Base-by-base conservation (phyloP, 768 basidiomycete species). In the Lentinula aciculospora region DNA sequence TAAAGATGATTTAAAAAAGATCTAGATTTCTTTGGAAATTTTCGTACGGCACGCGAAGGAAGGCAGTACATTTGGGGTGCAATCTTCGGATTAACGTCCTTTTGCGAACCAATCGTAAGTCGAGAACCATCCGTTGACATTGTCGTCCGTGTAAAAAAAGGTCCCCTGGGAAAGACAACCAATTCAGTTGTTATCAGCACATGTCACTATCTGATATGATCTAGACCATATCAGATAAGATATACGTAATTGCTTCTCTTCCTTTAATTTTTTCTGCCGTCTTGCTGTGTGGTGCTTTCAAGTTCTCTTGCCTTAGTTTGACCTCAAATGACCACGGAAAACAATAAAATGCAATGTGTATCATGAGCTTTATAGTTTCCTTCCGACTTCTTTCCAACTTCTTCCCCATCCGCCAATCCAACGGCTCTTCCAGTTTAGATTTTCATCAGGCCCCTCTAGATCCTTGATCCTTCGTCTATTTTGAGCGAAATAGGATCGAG, bases 181-280 rank as follows among this genome's bases (percentile, higher is more conserved):
- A 44, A 44, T 44, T 44, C 19, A 44, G 5, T 44, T 44, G 19
- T 44, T 44, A 44, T 44, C 42, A 44, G 42, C 42, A 44, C 42
- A 44, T 44, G 42, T 21, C 21, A 44, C 42, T 44, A 53, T 53
- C 51, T 37, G 51, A 53, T 53, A 53, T 44, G 42, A 50, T 50
- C 31, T 32, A 32, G 12, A 21, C 29, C 17, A 50, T 29, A 50
- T 50, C 49, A n/a, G 49, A 50, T 50, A 32, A 50, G 49, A 50
- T 50, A 50, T 44, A 44, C 49, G 49, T 50, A 50, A 50, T 7
- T 34, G 4, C 19, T 19, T 13, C 17, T 8, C 34, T 10, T 34
- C 21, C n/a, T 4, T 3, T 1, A 29, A n/a, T n/a, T 17, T 28
- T 34, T 34, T 32, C 19, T 10, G 17, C 21, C 21, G n/a, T 50